Base-by-base conservation (phyloP, 2,329 filamentous ascomycete species). In the Diplocarpon mali region DNA sequence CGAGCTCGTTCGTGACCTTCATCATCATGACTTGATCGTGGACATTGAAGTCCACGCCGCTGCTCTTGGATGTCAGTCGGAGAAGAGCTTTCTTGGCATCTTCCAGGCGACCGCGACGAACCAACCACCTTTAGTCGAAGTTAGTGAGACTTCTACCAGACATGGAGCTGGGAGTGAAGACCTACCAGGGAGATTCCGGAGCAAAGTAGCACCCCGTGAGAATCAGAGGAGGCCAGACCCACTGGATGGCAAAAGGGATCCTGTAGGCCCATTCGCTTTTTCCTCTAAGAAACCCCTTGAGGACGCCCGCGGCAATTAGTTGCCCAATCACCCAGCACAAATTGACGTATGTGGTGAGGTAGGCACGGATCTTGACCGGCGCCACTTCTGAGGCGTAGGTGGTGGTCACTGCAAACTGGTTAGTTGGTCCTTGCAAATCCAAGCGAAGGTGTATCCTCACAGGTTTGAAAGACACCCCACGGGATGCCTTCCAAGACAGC, bases 1-100 rank as follows among this genome's bases (percentile, higher is more conserved):
- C 75, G 1, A 74, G 60, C 42, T 69, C 63, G 51, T 78, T 71
- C 0, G 74, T 78, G 51, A 75, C 68, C 15, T 69, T 60, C 50
- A 79, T 76, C 50, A 71, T 68, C 37, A 40, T 40, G 10, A 45
- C 38, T 17, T 40, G 37, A 17, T 45, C 43, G 37, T 45, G 30
- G 13, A 40, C 37, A n/a, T 45, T 37, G 24, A 45, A 45, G 27
- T 40, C 37, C 4, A 40, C 43, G 16, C 38, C 37, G 27, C 37
- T 40, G 8, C 31, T 31, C 20, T 45, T 45, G n/a, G 43, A 45
- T 34, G 38, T 45, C 12, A 41, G 38, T 30, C 27, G 5, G 12
- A 36, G 30, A 16, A 47, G 34, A 15, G 44, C 32, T n/a, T 47
- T 40, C 38, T 47, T 15, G 6, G 44, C 48, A 24, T 48, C 45